These are phyloP conservation scores for Mucor lusitanicus DNA, from an alignment of 371 early-diverging fungal genomes.

Conservation along the genomic window DNA sequence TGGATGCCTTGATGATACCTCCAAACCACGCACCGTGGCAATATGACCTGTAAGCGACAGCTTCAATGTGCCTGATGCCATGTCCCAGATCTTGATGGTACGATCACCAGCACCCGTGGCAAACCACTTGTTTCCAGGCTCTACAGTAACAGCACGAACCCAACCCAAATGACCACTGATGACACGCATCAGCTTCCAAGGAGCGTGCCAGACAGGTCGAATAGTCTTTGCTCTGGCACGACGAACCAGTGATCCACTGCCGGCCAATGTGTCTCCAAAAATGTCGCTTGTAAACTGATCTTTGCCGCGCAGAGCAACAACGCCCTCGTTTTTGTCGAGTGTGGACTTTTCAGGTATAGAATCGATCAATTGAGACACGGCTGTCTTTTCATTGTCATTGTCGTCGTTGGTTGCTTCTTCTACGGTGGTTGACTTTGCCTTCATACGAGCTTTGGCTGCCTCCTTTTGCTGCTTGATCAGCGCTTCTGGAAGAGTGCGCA, in stretches of 20 bases:
- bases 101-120: conserved; percentile 96
- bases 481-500: conserved; percentile 66
- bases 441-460: conserved; percentile 41
- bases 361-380: conserved; percentile 45
- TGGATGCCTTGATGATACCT: conserved; percentile 92
- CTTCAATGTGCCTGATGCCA: conserved; percentile 95
- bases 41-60: conserved; percentile 97
- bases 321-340: conserved; percentile 32
- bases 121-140: conserved; percentile 97
- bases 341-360: conserved; percentile 39
- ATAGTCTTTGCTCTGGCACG: conserved; percentile 61
- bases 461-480: conserved; percentile 61
- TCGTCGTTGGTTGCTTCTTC: conserved; percentile 41
- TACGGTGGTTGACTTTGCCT: conserved; percentile 28
- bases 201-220: conserved; percentile 93
- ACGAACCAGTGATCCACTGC: conserved; percentile 60
- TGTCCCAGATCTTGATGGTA: conserved; percentile 98
- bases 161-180: conserved; percentile 97
- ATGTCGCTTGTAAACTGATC: conserved; percentile 53
- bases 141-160: conserved; percentile 93
- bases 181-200: conserved; percentile 98
- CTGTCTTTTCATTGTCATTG: conserved; percentile 10
- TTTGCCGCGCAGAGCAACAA: conserved; percentile 47
- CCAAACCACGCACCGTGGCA: conserved; percentile 92
- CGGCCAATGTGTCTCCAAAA: conserved; percentile 47